Percentiles rank a stretch among this genome's conserved stretches.
phyloP scores from a whole-genome alignment of 371 early-diverging fungal species.

The Fennellomyces sp. region DNA sequence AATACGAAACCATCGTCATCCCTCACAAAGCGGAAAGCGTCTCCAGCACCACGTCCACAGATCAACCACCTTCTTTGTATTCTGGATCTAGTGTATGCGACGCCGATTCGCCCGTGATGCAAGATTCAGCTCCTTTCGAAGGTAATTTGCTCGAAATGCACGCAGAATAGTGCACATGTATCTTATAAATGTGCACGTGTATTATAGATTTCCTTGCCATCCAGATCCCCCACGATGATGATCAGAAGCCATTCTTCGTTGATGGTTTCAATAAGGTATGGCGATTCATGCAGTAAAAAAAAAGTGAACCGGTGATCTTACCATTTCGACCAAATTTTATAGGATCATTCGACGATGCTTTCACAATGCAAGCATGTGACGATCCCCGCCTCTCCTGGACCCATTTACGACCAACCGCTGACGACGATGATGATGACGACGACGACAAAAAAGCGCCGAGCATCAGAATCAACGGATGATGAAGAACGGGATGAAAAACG shows the following conservation, averaged over 20 bases:
- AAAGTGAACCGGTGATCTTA: not conserved
- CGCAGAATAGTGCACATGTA: not conserved
- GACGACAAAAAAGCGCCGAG: not conserved
- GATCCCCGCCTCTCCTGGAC: constrained; percentile 5
- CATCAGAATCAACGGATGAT: constrained; percentile 3
- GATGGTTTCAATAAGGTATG: not conserved
- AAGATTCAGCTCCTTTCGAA: constrained; percentile 17
- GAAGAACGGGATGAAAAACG: constrained; percentile 60
- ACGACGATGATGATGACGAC: not conserved
- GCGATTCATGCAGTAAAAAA: not conserved
- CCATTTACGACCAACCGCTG: not conserved
- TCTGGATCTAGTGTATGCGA: constrained; percentile 20
- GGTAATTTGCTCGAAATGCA: constrained; percentile 2
- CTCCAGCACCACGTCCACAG: constrained; percentile 9
- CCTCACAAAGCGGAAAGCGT: constrained; percentile 16
- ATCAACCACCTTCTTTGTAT: constrained; percentile 18
- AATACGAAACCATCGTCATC: constrained; percentile 9
- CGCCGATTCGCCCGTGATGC: constrained; percentile 14
- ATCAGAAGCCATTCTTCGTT: constrained; percentile 12
- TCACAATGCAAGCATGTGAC: constrained; percentile 13
- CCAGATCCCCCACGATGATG: constrained; percentile 22
- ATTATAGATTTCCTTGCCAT: constrained; percentile 17
- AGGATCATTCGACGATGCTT: constrained; percentile 4
- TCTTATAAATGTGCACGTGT: constrained; percentile 3
- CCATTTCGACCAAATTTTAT: not conserved